phyloP scores from a whole-genome alignment of 169 alveolate species.

The Plasmodium chabaudi region DNA sequence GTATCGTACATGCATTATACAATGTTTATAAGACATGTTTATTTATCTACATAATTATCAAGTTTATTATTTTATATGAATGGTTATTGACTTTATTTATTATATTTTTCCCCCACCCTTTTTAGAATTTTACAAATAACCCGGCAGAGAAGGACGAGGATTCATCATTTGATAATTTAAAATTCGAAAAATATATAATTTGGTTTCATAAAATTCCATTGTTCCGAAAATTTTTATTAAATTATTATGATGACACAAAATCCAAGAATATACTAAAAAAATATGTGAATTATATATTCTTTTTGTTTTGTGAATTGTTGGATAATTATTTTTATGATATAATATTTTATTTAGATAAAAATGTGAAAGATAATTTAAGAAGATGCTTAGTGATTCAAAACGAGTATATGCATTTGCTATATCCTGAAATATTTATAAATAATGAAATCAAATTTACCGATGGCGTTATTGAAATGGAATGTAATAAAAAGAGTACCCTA shows the following conservation, averaged over 20 bases:
- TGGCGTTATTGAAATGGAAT: constrained; percentile 21
- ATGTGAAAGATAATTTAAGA: constrained; percentile 44
- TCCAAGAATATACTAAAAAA: constrained; percentile 52
- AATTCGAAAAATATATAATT: constrained; percentile 53
- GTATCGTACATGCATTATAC: background rate
- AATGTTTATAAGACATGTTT: background rate
- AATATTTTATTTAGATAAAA: constrained; percentile 53
- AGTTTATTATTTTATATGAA: background rate
- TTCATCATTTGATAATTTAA: constrained; percentile 24
- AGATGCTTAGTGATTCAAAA: constrained; percentile 30
- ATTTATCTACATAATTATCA: background rate
- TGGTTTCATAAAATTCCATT: constrained; percentile 41
- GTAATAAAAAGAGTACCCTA: constrained; percentile 30
- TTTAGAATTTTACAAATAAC: constrained; percentile 24
- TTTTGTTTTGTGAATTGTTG: constrained; percentile 52
- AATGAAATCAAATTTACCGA: constrained; percentile 35
- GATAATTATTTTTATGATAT: constrained; percentile 61
- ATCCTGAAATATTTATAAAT: constrained; percentile 61
- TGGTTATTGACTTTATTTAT: background rate
- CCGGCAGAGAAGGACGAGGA: constrained; percentile 13
- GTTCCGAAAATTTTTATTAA: constrained; percentile 27
- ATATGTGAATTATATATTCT: constrained; percentile 56
- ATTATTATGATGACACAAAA: constrained; percentile 45
- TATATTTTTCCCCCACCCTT: background rate
- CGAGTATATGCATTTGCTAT: constrained; percentile 60